Evolutionary conservation across 176 grass and related monocot genomes (phyloP).

Genomic region (Bolboschoenus planiculmis): DNA sequence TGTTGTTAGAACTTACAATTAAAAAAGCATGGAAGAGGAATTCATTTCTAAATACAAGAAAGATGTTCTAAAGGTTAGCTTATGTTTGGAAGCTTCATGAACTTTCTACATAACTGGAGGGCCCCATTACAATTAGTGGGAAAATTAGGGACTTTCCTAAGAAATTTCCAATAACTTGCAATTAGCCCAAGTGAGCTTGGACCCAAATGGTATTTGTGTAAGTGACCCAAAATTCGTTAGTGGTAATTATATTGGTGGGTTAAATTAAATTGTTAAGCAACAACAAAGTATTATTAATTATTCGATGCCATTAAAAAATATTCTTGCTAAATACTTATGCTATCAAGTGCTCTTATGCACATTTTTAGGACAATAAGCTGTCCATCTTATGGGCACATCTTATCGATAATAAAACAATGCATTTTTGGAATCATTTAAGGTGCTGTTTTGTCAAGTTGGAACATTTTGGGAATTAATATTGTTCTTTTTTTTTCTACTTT

Average conservation of each 20-base stretch:
- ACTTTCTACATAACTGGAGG: too few relatives aligned
- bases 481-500: background rate
- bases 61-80: too few relatives aligned
- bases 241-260: too few relatives aligned
- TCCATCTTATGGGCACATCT: background rate
- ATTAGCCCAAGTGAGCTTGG: background rate
- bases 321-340: background rate
- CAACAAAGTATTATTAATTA: background rate
- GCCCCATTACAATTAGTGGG: too few relatives aligned
- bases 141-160: too few relatives aligned
- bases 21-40: too few relatives aligned
- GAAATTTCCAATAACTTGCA: too few relatives aligned
- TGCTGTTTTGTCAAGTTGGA: background rate
- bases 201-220: background rate
- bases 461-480: background rate
- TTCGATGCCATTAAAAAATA: background rate
- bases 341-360: constrained; percentile 12
- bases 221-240: background rate
- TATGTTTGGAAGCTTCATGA: too few relatives aligned
- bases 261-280: background rate
- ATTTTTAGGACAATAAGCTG: background rate
- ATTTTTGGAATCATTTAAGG: background rate
- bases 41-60: too few relatives aligned
- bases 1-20: too few relatives aligned
- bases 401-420: background rate